A percentile compares a stretch with the other conserved stretches of the same genome.
Evolutionary conservation across 1,139 yeast genomes (phyloP).

Genomic region (Yamadazyma kanchanaburiensis): DNA sequence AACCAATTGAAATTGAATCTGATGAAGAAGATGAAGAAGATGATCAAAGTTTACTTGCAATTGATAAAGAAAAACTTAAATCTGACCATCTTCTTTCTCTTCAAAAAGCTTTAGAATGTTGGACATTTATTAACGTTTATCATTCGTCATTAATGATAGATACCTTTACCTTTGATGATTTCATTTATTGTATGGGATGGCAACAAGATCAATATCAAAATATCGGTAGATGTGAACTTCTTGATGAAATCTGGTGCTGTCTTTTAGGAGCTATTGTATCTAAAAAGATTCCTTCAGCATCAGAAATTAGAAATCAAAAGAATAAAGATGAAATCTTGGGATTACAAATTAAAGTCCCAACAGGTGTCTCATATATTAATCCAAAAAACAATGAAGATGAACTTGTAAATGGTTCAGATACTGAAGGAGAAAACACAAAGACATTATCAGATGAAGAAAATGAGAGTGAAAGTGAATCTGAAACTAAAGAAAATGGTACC

Average conservation of each 20-base stretch:
- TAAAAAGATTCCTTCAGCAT: conserved; percentile 27
- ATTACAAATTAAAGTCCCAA: conserved; percentile 41
- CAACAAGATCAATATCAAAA: conserved; percentile 39
- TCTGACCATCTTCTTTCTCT: conserved; percentile 12
- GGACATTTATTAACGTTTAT: conserved; percentile 75
- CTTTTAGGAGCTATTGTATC: conserved; percentile 45
- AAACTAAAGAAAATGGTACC: conserved; percentile 1
- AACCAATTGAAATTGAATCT: conserved; percentile 8
- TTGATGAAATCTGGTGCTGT: conserved; percentile 74
- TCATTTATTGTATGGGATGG: conserved; percentile 63
- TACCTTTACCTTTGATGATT: conserved; percentile 79
- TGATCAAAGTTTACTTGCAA: conserved; percentile 10
- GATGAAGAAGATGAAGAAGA: conserved; percentile 7
- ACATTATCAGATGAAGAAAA: conserved; percentile 21
- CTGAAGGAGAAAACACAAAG: conserved; percentile 17
- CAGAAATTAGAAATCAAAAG: conserved; percentile 19
- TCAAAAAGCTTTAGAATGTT: conserved; percentile 57
- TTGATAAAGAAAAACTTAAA: conserved; percentile 10
- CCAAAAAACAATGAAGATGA: conserved; percentile 14
- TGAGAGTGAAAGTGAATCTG: conserved; percentile 13
- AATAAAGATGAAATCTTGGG: conserved; percentile 32
- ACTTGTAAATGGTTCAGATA: conserved; percentile 24
- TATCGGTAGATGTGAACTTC: conserved; percentile 48
- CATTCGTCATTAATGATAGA: conserved; percentile 62
- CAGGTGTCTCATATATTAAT: conserved; percentile 23